phyloP scores from a whole-genome alignment of 176 grass and related monocot species.

The Eleusine coracana region DNA sequence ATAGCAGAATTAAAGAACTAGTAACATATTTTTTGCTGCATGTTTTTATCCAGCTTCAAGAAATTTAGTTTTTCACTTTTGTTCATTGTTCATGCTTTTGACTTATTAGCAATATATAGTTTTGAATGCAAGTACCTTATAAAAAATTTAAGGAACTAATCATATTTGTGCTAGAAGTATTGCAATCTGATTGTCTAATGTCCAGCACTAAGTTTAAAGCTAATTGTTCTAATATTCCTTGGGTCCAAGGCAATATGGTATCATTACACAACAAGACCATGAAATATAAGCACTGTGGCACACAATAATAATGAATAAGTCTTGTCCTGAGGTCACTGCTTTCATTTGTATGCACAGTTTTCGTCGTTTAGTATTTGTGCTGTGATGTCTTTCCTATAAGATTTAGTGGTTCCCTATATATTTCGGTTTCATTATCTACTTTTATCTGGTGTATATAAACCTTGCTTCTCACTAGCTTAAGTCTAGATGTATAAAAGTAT shows the following conservation, averaged over 20 bases:
- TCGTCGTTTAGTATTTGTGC: neutral
- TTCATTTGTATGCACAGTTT: neutral
- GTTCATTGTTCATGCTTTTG: neutral
- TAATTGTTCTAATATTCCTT: neutral
- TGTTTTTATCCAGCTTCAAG: too few relatives aligned
- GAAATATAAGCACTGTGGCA: neutral
- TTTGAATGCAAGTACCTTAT: neutral
- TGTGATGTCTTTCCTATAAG: neutral
- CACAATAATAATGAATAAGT: neutral
- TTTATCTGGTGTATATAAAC: neutral
- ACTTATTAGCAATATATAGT: neutral
- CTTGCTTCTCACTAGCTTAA: neutral
- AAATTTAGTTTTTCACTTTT: neutral
- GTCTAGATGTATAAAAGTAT: constrained; percentile 2
- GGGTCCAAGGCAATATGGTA: neutral
- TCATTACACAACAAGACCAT: neutral
- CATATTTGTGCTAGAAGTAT: neutral
- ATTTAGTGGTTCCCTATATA: neutral
- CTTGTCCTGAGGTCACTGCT: neutral
- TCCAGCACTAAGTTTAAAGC: constrained; percentile 1
- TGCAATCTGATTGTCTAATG: constrained; percentile 18
- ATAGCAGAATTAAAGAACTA: too few relatives aligned
- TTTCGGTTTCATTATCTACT: neutral
- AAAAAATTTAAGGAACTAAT: neutral
- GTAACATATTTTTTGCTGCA: too few relatives aligned